Base-by-base conservation (phyloP, 202 grass and related monocot species). In the Dendrocalamus latiflorus region DNA sequence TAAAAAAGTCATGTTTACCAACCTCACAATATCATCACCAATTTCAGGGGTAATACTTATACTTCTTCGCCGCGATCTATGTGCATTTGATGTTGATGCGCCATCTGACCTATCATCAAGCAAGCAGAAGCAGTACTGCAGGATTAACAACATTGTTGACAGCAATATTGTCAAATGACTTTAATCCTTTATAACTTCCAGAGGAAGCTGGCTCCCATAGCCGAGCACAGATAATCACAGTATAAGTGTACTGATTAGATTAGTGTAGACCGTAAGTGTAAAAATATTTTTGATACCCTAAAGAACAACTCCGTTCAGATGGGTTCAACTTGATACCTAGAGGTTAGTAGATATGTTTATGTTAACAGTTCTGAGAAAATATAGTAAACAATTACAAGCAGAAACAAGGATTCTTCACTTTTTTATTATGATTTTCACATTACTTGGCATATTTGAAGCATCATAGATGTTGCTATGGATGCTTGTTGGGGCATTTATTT, bases 1-100 rank as follows among this genome's bases (percentile, higher is more conserved):
- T 63, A 53, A 30, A 80, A 59, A 59, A 45, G 48, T 45, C 45
- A 76, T 81, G 48, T 85, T 81, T 66, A 76, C 87, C 68, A 91
- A 98, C 95, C 95, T 98, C 70, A 91, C 95, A 81, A 95, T 93
- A 85, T 98, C 91, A 51, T 98, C 95, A 87, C 95, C 90, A 88
- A 98, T 95, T 95, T 98, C 93, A 81, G 95, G 95, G 58, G 91
- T 90, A 86, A 88, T 87, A 71, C 91, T 98, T 75, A 85, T 95
- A 83, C 85, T 95, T 72, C 92, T 85, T 83, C 81, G 88, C 67
- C 87, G 78, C 75, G 85, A 74, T 77, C 62, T 89, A 83, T 44
- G 77, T 18, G 80, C 14, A 90, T 77, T 88, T 58, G 90, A 95
- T 63, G 90, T 89, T 70, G 95, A 95, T 86, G 89, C 93, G 16